These are phyloP conservation scores for Diaporthe sp. DNA, from an alignment of 2,329 filamentous ascomycete species.

Conservation along the genomic window DNA sequence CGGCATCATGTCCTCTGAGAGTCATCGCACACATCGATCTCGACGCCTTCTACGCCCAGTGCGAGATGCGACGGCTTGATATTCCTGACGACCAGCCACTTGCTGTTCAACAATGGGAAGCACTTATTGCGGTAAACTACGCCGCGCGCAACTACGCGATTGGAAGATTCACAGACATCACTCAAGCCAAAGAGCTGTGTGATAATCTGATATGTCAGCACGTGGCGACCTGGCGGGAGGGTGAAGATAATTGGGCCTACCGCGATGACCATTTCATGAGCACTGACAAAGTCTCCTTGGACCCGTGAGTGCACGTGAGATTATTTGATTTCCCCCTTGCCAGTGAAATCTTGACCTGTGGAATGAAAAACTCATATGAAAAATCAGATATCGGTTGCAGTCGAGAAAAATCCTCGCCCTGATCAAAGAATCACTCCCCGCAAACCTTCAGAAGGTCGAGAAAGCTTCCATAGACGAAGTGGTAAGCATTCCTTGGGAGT, in stretches of 20 bases:
- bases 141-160: constrained; percentile 85
- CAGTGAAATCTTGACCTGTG: not conserved
- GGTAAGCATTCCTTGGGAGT: not conserved
- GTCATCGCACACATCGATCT: constrained; percentile 93
- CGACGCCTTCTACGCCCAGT: constrained; percentile 98
- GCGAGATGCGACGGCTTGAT: constrained; percentile 88
- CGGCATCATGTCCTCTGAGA: constrained; percentile 80
- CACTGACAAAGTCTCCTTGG: constrained; percentile 92
- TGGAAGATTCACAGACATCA: constrained; percentile 79
- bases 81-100: constrained; percentile 81
- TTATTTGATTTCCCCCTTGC: not conserved
- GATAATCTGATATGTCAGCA: constrained; percentile 88
- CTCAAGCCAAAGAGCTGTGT: constrained; percentile 88
- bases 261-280: constrained; percentile 81
- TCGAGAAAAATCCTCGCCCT: constrained; percentile 83
- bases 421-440: constrained; percentile 79
- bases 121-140: constrained; percentile 96
- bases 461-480: constrained; percentile 97
- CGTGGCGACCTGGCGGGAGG: constrained; percentile 94
- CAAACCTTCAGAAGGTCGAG: constrained; percentile 78
- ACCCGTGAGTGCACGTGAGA: constrained; percentile 61
- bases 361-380: not conserved
- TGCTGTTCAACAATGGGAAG: constrained; percentile 96
- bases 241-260: constrained; percentile 92
- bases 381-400: constrained; percentile 75